Evolutionary conservation across 2,329 filamentous ascomycete species (phyloP), one percentile per base, ranked within the genome.

Genomic region (Annulohypoxylon truncatum): DNA sequence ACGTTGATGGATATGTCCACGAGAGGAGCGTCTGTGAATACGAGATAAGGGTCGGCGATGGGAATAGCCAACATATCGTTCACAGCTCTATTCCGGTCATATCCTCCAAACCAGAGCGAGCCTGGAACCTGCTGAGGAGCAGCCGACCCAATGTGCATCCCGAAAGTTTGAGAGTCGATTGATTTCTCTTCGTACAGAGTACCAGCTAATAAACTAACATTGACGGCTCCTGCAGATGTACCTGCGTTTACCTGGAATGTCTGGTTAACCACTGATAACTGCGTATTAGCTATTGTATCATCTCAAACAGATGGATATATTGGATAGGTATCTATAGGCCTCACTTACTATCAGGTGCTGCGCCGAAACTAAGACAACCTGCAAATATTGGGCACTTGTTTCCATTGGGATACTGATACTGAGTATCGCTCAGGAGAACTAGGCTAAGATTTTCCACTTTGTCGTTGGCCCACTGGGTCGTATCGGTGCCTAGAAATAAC

Each of bases 1-100:
- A 81, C 78, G 1, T 78, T 77, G 20, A 84, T 74, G 12, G 72
- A 73, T 44, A 83, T 78, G 57, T 82, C 79, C 5, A 72, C 42
- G 4, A 83, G 68, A 0, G 66, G 68, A 38, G 73, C 62, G 12
- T 31, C 56, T n/a, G 20, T 44, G 12, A 66, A 68, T 13, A 47
- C 53, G 2, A 10, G 6, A 20, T 57, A 56, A 5, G 66, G 53
- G 3, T 63, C 53, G 24, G 40, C 28, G 44, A 64, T 53, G 28
- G 57, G 24, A 28, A 66, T 29, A 6, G 67, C 46, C 0, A 77
- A 59, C 7, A 74, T 61, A 2, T 75, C 72, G 0, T 75, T 75
- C 0, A 78, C 24, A 1, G 77, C 71, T 9, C 79, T 75, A 29
- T 72, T 75, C 61, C 71, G 63, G 55, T 81, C 79, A 47, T 80